phyloP scores from a whole-genome alignment of 2,329 filamentous ascomycete species.

The Aspergillus quadricinctus region DNA sequence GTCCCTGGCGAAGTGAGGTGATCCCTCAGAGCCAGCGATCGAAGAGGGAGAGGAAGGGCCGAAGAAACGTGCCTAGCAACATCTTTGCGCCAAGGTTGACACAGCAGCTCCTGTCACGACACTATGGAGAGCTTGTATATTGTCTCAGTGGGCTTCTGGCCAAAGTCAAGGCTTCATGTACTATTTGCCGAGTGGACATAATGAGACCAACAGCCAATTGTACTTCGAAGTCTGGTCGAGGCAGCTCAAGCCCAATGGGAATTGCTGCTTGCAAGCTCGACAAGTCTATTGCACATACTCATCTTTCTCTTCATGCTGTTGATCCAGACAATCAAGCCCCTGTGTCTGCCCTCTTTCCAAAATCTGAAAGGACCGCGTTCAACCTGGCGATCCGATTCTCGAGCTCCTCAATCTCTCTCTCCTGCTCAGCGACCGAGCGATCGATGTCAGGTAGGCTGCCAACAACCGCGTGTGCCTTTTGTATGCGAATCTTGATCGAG shows the following conservation, averaged over 20 bases:
- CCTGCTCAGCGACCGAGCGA: slow-evolving; percentile 41
- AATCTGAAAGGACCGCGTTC: slow-evolving; percentile 37
- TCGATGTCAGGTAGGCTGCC: slow-evolving; percentile 42
- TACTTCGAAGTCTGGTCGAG: not conserved
- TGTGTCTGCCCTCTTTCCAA: slow-evolving; percentile 32
- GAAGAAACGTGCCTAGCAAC: not conserved
- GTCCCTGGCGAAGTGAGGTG: not conserved
- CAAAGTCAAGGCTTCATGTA: not conserved
- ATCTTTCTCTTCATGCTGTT: not conserved
- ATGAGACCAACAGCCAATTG: not conserved
- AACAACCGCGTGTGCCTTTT: slow-evolving; percentile 61
- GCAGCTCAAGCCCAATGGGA: no score
- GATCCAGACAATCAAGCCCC: not conserved
- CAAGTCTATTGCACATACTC: not conserved
- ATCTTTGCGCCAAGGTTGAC: not conserved
- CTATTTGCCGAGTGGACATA: not conserved
- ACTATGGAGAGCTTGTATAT: not conserved
- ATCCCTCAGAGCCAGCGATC: not conserved
- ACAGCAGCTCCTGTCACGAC: not conserved
- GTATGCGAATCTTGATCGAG: slow-evolving; percentile 75
- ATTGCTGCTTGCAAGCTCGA: not conserved
- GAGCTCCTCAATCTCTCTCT: slow-evolving; percentile 40
- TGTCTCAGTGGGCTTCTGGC: not conserved
- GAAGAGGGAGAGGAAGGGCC: not conserved
- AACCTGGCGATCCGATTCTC: slow-evolving; percentile 37